These are phyloP conservation scores for Ustilago bromivora DNA, from an alignment of 1,284 basidiomycete genomes.

Conservation along the genomic window DNA sequence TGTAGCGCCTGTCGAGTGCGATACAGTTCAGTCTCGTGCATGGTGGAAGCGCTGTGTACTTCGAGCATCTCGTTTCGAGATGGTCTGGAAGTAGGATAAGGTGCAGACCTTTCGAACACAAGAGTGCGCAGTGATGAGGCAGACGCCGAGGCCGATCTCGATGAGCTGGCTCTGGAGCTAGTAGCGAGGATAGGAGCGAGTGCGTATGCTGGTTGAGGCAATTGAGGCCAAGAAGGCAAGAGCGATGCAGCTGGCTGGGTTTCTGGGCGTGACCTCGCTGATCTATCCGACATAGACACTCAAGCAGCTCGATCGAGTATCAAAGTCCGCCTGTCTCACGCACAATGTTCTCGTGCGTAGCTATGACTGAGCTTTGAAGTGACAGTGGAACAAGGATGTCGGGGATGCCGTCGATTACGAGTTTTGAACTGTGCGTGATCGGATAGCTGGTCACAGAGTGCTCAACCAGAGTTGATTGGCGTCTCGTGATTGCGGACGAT, in stretches of 20 bases:
- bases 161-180: conserved; percentile 17
- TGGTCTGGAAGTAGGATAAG: conserved; percentile 27
- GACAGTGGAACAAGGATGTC: neutral
- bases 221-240: conserved; percentile 36
- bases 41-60: conserved; percentile 14
- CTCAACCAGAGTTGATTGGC: neutral
- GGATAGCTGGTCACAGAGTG: neutral
- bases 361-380: conserved; percentile 3
- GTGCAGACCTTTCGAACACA: conserved; percentile 22
- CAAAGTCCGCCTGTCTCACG: neutral
- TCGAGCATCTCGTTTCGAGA: conserved; percentile 26
- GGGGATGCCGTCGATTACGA: neutral
- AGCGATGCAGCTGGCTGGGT: conserved; percentile 31
- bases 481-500: too few relatives aligned
- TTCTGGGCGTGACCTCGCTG: conserved; percentile 31
- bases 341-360: conserved; percentile 8
- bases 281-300: conserved; percentile 21
- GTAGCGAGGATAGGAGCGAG: conserved; percentile 25
- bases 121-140: conserved; percentile 15
- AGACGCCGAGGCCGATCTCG: conserved; percentile 13
- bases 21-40: conserved; percentile 33
- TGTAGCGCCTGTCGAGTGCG: conserved; percentile 38
- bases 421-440: neutral
- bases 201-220: conserved; percentile 30
- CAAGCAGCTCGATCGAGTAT: conserved; percentile 10